Percentiles rank a stretch among this genome's conserved stretches.
Conservation (phyloP, 2,329 filamentous ascomycete genomes). For the Kalmusia sp. region DNA sequence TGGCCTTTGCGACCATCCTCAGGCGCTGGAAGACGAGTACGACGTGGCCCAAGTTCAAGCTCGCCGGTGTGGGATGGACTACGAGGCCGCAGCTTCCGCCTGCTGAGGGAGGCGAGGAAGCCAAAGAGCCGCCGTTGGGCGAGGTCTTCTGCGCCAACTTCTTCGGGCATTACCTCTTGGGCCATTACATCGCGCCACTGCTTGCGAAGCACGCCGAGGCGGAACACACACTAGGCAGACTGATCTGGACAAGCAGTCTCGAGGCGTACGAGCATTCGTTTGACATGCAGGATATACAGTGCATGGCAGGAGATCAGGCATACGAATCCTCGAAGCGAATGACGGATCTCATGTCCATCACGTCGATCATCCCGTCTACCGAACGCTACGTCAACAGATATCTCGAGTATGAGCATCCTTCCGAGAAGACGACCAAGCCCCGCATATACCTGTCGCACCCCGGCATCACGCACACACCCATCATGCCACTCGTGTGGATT, state of each 20-base stretch:
- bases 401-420: constrained; percentile 18
- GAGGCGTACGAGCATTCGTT: constrained; percentile 70
- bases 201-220: constrained; percentile 59
- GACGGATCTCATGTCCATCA: constrained; percentile 83
- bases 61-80: constrained; percentile 63
- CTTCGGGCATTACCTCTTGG: constrained; percentile 93
- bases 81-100: constrained; percentile 60
- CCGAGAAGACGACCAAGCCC: constrained; percentile 51
- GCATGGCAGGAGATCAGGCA: constrained; percentile 64
- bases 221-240: constrained; percentile 61
- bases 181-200: constrained; percentile 79
- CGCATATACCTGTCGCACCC: constrained; percentile 83
- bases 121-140: constrained; percentile 69
- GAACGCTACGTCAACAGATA: constrained; percentile 51
- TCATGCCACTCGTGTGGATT: constrained; percentile 76
- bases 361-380: constrained; percentile 70
- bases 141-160: constrained; percentile 90
- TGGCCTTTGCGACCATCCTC: constrained; percentile 63
- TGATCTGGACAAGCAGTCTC: constrained; percentile 88
- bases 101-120: constrained; percentile 21
- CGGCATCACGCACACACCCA: constrained; percentile 81
- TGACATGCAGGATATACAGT: constrained; percentile 76
- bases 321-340: constrained; percentile 91
- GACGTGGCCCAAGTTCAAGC: constrained; percentile 82
- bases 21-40: constrained; percentile 71